Percentiles rank a stretch among this genome's conserved stretches.
Conservation (phyloP, 768 basidiomycete genomes). For the Asterophora lycoperdoides region DNA sequence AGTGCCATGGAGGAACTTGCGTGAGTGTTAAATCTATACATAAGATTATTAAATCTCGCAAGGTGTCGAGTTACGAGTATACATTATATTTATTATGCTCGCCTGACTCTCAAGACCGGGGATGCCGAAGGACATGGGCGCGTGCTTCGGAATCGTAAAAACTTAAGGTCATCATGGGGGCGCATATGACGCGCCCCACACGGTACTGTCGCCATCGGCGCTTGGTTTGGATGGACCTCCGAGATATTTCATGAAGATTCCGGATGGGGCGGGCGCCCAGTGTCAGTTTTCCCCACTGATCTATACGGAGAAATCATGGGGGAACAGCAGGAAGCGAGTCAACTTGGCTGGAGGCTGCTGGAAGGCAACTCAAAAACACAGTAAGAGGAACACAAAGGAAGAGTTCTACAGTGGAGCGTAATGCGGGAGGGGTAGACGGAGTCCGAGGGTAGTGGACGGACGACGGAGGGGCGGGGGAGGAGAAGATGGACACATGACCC, state of each 20-base stretch:
- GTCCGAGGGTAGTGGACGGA: not conserved
- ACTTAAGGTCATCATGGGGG: too few relatives aligned
- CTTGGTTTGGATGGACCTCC: not conserved
- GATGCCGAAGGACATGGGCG: too few relatives aligned
- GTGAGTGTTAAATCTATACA: constrained; percentile 27
- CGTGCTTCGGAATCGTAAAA: too few relatives aligned
- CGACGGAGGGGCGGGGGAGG: not conserved
- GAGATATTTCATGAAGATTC: constrained; percentile 3
- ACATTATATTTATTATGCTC: constrained; percentile 7
- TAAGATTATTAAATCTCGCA: not conserved
- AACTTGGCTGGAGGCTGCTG: not conserved
- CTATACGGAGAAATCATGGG: constrained; percentile 11
- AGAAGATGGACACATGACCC: constrained; percentile 10
- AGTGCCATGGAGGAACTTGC: constrained; percentile 58
- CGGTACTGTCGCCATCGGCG: not conserved
- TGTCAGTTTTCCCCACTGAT: constrained; percentile 6
- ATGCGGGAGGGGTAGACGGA: not conserved
- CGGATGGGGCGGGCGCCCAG: constrained; percentile 3
- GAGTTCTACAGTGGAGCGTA: too few relatives aligned
- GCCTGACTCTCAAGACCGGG: too few relatives aligned
- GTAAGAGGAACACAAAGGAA: too few relatives aligned
- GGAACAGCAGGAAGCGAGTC: not conserved
- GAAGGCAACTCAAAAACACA: not conserved
- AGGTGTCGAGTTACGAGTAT: not conserved
- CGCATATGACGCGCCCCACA: not conserved